Evolutionary conservation across 805 yeast species (phyloP).

Genomic region (Saturnispora quitensis): DNA sequence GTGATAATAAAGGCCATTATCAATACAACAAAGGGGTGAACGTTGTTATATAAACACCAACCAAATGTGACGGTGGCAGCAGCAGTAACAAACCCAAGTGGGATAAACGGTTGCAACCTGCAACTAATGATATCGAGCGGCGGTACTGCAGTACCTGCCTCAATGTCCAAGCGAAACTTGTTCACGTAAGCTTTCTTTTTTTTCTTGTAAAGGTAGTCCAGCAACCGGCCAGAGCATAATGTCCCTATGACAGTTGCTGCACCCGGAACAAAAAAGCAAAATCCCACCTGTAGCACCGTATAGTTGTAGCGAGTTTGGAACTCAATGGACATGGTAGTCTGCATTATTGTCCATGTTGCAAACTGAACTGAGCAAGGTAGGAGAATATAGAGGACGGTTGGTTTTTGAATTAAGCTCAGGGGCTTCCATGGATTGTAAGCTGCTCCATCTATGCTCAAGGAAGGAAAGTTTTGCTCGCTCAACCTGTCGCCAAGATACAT

Average conservation of each 20-base stretch:
- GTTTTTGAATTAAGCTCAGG: constrained; percentile 11
- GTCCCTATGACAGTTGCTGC: constrained; percentile 56
- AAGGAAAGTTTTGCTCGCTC: too few relatives aligned
- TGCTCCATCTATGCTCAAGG: too few relatives aligned
- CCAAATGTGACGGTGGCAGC: constrained; percentile 43
- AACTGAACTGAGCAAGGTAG: constrained; percentile 55
- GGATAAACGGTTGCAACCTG: neutral
- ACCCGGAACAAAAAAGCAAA: constrained; percentile 70
- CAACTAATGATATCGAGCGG: constrained; percentile 4
- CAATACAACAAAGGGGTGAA: constrained; percentile 45
- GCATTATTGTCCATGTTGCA: constrained; percentile 59
- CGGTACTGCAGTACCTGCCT: neutral
- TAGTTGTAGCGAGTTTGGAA: constrained; percentile 43
- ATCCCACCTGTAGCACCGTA: constrained; percentile 50
- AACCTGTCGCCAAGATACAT: constrained; percentile 21
- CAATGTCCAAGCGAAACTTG: constrained; percentile 13
- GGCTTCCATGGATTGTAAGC: constrained; percentile 25
- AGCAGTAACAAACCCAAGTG: constrained; percentile 27
- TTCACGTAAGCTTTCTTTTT: constrained; percentile 25
- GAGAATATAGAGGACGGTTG: constrained; percentile 33
- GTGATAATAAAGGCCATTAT: constrained; percentile 50
- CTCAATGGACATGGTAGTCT: constrained; percentile 55
- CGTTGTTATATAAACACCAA: constrained; percentile 54
- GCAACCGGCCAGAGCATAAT: constrained; percentile 43
- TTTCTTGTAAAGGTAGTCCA: constrained; percentile 43